phyloP scores from a whole-genome alignment of 768 basidiomycete species.

The Serendipita sp. region DNA sequence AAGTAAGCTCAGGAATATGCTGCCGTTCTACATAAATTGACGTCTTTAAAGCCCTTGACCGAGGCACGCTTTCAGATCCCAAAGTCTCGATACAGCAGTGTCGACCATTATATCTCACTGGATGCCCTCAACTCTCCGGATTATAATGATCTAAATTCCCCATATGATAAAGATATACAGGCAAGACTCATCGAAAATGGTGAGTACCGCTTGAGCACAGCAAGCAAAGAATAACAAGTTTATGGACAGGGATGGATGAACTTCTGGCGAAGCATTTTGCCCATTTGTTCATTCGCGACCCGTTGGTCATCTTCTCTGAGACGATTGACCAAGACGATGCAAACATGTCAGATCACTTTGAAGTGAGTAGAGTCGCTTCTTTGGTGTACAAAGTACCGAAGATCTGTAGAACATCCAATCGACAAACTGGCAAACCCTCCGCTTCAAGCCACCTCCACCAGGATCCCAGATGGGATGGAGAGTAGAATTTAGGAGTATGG shows the following conservation, averaged over 20 bases:
- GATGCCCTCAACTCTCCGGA: slow-evolving; percentile 77
- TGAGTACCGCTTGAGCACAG: slow-evolving; percentile 19
- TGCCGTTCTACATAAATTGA: background rate
- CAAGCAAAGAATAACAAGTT: background rate
- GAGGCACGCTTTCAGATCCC: slow-evolving; percentile 65
- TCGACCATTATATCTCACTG: slow-evolving; percentile 81
- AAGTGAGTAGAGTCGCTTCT: slow-evolving; percentile 32
- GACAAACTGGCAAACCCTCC: slow-evolving; percentile 97
- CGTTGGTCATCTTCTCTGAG: slow-evolving; percentile 87
- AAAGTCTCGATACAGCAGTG: slow-evolving; percentile 94
- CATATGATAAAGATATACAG: slow-evolving; percentile 61
- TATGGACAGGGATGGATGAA: slow-evolving; percentile 56
- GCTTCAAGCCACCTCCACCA: slow-evolving; percentile 96
- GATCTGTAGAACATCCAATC: slow-evolving; percentile 82
- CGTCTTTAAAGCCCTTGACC: slow-evolving; percentile 45
- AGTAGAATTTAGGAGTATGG: slow-evolving; percentile 97
- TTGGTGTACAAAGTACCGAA: background rate
- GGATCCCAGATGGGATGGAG: slow-evolving; percentile 91
- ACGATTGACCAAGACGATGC: slow-evolving; percentile 83
- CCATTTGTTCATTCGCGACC: slow-evolving; percentile 95
- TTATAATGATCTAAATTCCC: slow-evolving; percentile 79
- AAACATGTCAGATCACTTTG: slow-evolving; percentile 84
- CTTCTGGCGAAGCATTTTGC: slow-evolving; percentile 80
- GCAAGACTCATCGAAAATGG: slow-evolving; percentile 62
- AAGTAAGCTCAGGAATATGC: slow-evolving; percentile 27